Base-by-base conservation (phyloP, 2,329 filamentous ascomycete species). In the Cladosporium sp. region DNA sequence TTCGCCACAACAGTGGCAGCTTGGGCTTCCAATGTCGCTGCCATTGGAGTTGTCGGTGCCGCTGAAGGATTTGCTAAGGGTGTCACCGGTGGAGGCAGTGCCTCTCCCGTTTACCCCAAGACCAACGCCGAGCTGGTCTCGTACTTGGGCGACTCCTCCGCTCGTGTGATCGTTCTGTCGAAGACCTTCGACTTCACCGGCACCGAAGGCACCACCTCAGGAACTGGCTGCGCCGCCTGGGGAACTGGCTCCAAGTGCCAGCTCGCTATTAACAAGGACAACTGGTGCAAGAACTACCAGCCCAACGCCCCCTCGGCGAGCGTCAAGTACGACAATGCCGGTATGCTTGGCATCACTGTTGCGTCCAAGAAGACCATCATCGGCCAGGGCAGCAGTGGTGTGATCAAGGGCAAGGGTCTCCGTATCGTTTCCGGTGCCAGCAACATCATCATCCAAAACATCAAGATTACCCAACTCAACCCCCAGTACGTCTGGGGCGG, bases 161-260 rank as follows among this genome's bases (percentile, higher is more conserved):
- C 86, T n/a, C 83, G 85, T 29, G 82, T 84, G 67, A 87, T 89
- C 70, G 79, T 88, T 65, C 78, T 88, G 46, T 80, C 82, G 73
- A 84, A 85, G 65, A 72, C 72, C 28, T 59, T 82, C 71, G 81
- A 85, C 77, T 87, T 86, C 78, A 81, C 78, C 40, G 80, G 79
- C 50, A 80, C 80, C 12, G 85, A 87, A 73, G 85, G 85, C 40
- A 81, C 78, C 7, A 78, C 77, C 8, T 83, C 78, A 37, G 80
- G 74, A 44, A 80, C 78, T 18, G 85, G 85, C 31, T 84, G 53
- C 35, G 62, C 62, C 33, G 37, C 56, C 29, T 64, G 69, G 72
- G 69, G 67, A 14, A 86, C 83, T 78, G 85, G 83, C 35, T 84
- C 83, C 14, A 81, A 73, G 4, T 88, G 86, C 75, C 86, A 89